Evolutionary conservation across 164 flowering plant genomes (phyloP), one percentile per base, ranked within the genome.

Genomic region (Tetrastigma voinierianum): DNA sequence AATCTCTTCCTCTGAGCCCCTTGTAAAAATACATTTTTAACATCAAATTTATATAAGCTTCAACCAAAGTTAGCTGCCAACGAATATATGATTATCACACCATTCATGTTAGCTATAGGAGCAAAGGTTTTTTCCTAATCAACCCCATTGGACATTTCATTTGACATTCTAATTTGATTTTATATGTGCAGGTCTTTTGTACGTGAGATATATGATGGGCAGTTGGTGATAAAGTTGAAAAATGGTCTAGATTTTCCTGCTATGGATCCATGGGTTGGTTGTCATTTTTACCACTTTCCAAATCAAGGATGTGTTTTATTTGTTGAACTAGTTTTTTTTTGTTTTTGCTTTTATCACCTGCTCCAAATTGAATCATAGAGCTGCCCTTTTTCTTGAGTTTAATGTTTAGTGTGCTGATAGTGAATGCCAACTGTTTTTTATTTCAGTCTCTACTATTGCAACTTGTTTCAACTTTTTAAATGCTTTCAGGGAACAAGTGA

Each of bases 221-320:
- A 88, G 18, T 70, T 95, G 67, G 78, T 89, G 52, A 66, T 95
- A 52, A 91, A 89, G 79, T 73, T 91, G 81, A 89, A 87, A 70
- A 90, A 84, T 64, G 98, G 98, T 62, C 46, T 84, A 21, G 62
- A 84, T 74, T 76, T 95, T 15, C 98, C 98, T 71, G 93, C 91
- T 64, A 86, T 91, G 98, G 97, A 95, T 86, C 97, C 89, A 9
- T 95, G 98, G 98, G 98, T 94, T 71, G 51, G 78, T 70, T 76
- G 48, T 61, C 25, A 46, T 57, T 59, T 65, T 12, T 66, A 14
- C 24, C 11, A 2, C 32, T 46, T 45, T 62, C 23, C 20, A 23
- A 5, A 40, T 55, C 62, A 14, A 54, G 53, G 54, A 14, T 25
- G 58, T 63, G 20, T 15, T 40, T 1, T 46, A 19, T 57, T 55